Percentiles rank a stretch among this genome's conserved stretches.
Evolutionary conservation across 768 basidiomycete genomes (phyloP).

Genomic region (Lactarius hengduanensis): DNA sequence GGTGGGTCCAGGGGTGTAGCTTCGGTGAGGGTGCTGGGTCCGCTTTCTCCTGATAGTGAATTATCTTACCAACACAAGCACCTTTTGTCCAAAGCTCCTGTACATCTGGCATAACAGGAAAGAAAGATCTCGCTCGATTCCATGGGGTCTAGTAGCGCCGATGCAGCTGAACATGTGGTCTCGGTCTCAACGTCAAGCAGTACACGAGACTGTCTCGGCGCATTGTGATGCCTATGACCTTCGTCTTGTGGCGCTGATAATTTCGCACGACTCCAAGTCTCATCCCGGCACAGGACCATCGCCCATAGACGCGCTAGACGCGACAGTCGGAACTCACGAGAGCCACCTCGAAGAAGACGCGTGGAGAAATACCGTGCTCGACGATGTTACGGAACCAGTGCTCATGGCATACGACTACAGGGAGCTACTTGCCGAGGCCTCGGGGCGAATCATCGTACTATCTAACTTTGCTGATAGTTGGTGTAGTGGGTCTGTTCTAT

Average conservation of each 20-base stretch:
- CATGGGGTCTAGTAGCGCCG: constrained; percentile 38
- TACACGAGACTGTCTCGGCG: constrained; percentile 35
- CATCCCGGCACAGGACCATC: constrained; percentile 11
- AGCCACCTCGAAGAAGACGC: constrained; percentile 18
- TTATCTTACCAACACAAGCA: constrained; percentile 10
- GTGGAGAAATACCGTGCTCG: constrained; percentile 29
- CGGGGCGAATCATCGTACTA: constrained; percentile 36
- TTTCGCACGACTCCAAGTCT: constrained; percentile 27
- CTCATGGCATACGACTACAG: constrained; percentile 34
- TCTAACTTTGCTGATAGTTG: constrained; percentile 28
- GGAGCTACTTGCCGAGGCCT: constrained; percentile 32
- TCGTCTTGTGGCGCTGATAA: constrained; percentile 35
- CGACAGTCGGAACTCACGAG: neutral
- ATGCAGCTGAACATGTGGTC: constrained; percentile 35
- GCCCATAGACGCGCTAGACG: neutral
- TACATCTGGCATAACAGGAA: constrained; percentile 38
- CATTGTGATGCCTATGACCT: constrained; percentile 35
- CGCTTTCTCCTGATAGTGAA: constrained; percentile 2
- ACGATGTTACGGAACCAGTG: constrained; percentile 33
- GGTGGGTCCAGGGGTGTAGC: constrained; percentile 27
- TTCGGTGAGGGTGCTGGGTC: constrained; percentile 30
- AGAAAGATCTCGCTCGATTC: constrained; percentile 31
- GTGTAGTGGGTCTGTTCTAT: neutral
- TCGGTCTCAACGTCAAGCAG: constrained; percentile 33
- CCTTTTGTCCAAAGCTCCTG: constrained; percentile 30